Evolutionary conservation across 78 protist species (phyloP).

Genomic region (Emiliania huxleyi): DNA sequence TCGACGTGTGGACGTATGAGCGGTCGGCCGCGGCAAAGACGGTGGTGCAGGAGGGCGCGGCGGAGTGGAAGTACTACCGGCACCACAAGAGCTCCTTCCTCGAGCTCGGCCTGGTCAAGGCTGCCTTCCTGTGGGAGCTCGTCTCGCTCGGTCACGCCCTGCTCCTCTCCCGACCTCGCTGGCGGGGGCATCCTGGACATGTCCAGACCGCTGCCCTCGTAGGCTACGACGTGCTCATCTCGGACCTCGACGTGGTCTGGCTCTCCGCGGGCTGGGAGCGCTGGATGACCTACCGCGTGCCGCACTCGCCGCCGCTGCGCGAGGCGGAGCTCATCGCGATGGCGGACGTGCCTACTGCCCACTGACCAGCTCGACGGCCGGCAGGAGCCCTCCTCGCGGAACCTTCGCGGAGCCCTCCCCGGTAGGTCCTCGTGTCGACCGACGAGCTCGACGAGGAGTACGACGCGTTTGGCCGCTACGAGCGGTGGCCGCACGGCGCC

Average conservation of each 20-base stretch:
- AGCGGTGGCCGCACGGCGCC: neutral
- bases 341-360: neutral
- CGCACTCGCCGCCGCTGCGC: neutral
- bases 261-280: neutral
- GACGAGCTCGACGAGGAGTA: neutral
- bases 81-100: neutral
- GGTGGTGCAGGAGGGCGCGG: neutral
- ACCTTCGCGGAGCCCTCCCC: no score
- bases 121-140: neutral
- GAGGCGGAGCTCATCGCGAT: neutral
- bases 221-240: constrained; percentile 10
- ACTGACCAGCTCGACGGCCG: neutral
- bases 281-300: neutral
- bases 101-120: constrained; percentile 1
- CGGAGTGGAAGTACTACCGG: neutral
- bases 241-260: constrained; percentile 25
- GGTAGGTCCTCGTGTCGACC: no score
- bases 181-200: no score
- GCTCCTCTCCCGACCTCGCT: no score
- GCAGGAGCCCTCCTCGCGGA: no score
- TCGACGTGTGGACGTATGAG: neutral
- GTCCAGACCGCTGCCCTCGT: no score
- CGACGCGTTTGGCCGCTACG: neutral
- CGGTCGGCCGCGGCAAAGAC: neutral
- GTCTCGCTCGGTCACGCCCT: neutral